A percentile compares a stretch with the other conserved stretches of the same genome.
phyloP scores from a whole-genome alignment of 108 stramenopile genomes.

The Nitzschia palea region DNA sequence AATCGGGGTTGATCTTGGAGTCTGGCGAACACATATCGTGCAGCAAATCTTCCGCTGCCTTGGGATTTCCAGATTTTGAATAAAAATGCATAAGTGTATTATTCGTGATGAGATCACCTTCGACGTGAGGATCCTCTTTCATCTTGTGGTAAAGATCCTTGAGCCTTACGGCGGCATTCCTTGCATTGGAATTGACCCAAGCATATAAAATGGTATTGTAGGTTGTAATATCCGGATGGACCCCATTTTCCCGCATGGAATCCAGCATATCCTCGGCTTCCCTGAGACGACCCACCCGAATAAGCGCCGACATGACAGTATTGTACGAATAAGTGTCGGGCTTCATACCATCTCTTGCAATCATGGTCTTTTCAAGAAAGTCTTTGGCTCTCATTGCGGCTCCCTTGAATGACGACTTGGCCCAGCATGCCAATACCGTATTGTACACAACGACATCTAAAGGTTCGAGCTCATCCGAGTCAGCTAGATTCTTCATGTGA shows the following conservation, averaged over 20 bases:
- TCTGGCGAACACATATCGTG: slow-evolving; percentile 28
- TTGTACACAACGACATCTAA: slow-evolving; percentile 69
- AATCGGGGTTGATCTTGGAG: slow-evolving; percentile 47
- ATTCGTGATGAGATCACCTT: slow-evolving; percentile 39
- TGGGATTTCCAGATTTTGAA: slow-evolving; percentile 14
- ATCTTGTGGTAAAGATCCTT: slow-evolving; percentile 49
- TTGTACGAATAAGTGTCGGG: slow-evolving; percentile 44
- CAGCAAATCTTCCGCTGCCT: slow-evolving; percentile 25
- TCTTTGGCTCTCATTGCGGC: slow-evolving; percentile 8
- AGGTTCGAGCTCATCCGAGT: slow-evolving; percentile 53
- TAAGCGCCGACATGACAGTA: slow-evolving; percentile 19
- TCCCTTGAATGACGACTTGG: slow-evolving; percentile 34
- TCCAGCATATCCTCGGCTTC: slow-evolving; percentile 39
- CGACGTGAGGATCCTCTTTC: slow-evolving; percentile 43
- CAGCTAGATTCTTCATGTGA: slow-evolving; percentile 60
- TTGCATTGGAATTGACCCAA: slow-evolving; percentile 4
- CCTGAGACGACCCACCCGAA: slow-evolving; percentile 8
- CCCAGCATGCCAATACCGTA: slow-evolving; percentile 69
- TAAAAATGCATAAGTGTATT: slow-evolving; percentile 31
- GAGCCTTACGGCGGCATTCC: slow-evolving; percentile 49
- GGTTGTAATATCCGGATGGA: slow-evolving; percentile 30
- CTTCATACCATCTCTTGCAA: slow-evolving; percentile 10
- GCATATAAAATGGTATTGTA: slow-evolving; percentile 46
- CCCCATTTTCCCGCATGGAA: slow-evolving; percentile 26
- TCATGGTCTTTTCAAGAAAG: slow-evolving; percentile 24